Evolutionary conservation across 2,329 filamentous ascomycete species (phyloP).

Genomic region (Hypomyces rosellus): DNA sequence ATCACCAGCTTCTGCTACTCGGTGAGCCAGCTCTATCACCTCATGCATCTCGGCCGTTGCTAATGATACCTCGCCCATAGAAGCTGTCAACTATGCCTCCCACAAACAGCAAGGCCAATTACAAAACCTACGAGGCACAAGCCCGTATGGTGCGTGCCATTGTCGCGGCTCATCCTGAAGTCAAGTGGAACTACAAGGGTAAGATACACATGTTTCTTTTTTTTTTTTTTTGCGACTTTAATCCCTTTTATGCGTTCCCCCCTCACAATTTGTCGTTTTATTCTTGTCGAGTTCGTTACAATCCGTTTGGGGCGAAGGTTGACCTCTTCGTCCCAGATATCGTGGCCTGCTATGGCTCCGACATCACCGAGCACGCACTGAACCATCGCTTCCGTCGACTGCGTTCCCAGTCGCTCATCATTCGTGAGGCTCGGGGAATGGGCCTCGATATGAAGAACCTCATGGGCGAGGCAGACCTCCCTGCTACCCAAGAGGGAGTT

Average conservation of each 20-base stretch:
- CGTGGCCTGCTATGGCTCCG: slow-evolving; percentile 41
- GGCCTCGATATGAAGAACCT: slow-evolving; percentile 40
- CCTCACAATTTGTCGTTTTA: not conserved
- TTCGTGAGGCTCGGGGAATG: slow-evolving; percentile 28
- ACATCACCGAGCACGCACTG: slow-evolving; percentile 40
- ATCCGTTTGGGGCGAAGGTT: slow-evolving; percentile 22
- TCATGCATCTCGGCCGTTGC: not conserved
- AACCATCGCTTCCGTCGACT: slow-evolving; percentile 48
- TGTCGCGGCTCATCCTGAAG: slow-evolving; percentile 47
- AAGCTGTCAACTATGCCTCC: slow-evolving; percentile 35
- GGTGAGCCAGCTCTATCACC: not conserved
- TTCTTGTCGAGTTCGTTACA: not conserved
- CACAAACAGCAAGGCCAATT: slow-evolving; percentile 41
- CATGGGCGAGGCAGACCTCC: slow-evolving; percentile 28
- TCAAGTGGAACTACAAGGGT: slow-evolving; percentile 58
- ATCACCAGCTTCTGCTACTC: too few species aligned
- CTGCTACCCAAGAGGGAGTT: slow-evolving; percentile 31
- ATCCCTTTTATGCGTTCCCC: not conserved
- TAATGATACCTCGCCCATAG: not conserved
- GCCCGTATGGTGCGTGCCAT: slow-evolving; percentile 56
- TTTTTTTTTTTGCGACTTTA: not conserved
- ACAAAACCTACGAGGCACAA: slow-evolving; percentile 54
- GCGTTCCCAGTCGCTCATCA: slow-evolving; percentile 34
- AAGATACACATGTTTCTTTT: slow-evolving; percentile 24
- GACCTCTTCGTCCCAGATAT: slow-evolving; percentile 39